Conservation (phyloP, 257 asterid species). For the Solanum dulcamara region DNA sequence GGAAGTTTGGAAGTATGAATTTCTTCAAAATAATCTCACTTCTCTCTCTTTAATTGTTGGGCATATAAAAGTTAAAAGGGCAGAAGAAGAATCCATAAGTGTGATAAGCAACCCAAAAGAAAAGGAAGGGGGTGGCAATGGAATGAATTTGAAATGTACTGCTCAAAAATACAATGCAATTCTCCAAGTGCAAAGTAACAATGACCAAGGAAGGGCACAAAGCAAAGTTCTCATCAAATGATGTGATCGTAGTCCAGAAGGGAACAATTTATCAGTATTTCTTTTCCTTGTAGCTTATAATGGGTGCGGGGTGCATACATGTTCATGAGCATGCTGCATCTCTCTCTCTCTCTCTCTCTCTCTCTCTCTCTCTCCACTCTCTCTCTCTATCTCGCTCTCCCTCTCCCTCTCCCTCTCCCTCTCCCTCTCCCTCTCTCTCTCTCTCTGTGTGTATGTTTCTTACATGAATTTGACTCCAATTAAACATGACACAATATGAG, state of each 20-base stretch:
- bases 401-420: no score
- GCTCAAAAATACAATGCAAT: neutral
- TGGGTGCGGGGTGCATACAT: neutral
- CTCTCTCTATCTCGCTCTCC: no score
- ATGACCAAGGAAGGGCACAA: neutral
- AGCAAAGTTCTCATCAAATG: neutral
- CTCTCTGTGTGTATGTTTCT: neutral
- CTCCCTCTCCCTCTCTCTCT: no score
- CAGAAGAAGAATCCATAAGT: neutral
- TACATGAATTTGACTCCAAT: neutral
- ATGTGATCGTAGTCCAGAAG: neutral
- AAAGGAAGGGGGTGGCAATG: neutral
- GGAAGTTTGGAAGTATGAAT: neutral
- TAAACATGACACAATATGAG: neutral
- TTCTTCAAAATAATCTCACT: neutral
- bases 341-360: neutral
- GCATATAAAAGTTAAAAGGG: neutral
- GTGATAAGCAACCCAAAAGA: neutral
- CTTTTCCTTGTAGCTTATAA: neutral
- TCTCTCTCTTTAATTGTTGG: neutral
- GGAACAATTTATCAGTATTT: neutral
- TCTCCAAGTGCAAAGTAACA: neutral
- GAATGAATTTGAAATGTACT: neutral
- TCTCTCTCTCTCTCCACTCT: neutral
- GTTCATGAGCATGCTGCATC: neutral